Evolutionary conservation across 1,139 yeast species (phyloP).

Genomic region (Lizanozyma gosingica): DNA sequence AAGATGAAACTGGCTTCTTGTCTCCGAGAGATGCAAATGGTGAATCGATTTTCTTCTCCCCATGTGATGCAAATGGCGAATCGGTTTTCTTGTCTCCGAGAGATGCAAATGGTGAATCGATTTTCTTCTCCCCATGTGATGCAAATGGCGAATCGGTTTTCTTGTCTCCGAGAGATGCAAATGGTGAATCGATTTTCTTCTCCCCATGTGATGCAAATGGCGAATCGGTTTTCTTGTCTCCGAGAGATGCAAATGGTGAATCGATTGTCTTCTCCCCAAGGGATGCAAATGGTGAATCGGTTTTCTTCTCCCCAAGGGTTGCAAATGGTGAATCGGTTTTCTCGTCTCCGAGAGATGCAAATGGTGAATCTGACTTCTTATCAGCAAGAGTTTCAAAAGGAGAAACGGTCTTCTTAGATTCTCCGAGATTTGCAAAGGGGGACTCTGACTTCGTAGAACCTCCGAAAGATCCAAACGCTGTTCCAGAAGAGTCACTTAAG

Average conservation of each 20-base stretch:
- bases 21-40: background rate
- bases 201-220: background rate
- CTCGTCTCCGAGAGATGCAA: background rate
- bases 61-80: background rate
- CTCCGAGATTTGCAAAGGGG: background rate
- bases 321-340: background rate
- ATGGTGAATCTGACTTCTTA: background rate
- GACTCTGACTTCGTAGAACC: background rate
- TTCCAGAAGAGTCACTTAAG: background rate
- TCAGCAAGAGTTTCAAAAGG: background rate
- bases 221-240: background rate
- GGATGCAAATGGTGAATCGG: background rate
- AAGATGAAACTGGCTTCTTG: background rate
- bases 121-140: background rate
- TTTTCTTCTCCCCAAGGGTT: background rate
- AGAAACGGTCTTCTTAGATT: background rate
- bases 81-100: background rate
- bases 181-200: background rate
- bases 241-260: background rate
- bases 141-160: background rate
- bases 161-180: background rate
- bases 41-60: background rate
- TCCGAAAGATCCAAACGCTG: background rate
- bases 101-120: background rate
- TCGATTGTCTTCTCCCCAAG: background rate